These are phyloP conservation scores for Colletotrichum tofieldiae DNA, from an alignment of 2,329 filamentous ascomycete genomes.

Conservation along the genomic window DNA sequence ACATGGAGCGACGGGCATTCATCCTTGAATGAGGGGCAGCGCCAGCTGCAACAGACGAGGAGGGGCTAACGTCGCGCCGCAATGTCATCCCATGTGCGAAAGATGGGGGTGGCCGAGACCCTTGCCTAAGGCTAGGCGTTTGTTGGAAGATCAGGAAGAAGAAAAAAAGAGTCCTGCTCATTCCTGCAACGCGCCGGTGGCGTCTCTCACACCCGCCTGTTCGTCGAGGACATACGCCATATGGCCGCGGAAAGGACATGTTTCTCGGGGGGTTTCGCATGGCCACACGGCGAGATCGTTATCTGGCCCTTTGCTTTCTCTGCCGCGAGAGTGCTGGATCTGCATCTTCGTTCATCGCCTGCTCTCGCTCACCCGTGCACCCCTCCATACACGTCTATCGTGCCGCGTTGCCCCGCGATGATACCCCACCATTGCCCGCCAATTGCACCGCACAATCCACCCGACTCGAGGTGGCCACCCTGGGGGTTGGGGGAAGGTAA, in stretches of 20 bases:
- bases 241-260: background rate
- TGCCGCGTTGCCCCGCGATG: conserved; percentile 46
- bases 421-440: conserved; percentile 39
- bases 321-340: background rate
- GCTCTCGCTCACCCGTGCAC: background rate
- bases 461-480: conserved; percentile 15
- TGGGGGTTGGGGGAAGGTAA: conserved; percentile 37
- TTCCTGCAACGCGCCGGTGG: conserved; percentile 6
- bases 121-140: conserved; percentile 34
- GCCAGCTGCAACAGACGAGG: conserved; percentile 26
- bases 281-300: background rate
- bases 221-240: background rate
- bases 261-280: background rate
- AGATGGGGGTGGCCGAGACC: conserved; percentile 23
- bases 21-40: conserved; percentile 40
- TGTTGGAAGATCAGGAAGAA: background rate
- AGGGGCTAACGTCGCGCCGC: conserved; percentile 39
- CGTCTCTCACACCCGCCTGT: conserved; percentile 16
- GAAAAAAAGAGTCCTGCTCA: conserved; percentile 10
- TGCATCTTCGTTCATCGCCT: background rate
- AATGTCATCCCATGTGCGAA: conserved; percentile 30
- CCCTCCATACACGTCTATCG: conserved; percentile 24
- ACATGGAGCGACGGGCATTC: conserved; percentile 24
- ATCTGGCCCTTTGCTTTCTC: background rate
- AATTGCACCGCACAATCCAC: conserved; percentile 39